Conservation (phyloP, 352 stramenopile genomes). For the Globisporangium splendens region DNA sequence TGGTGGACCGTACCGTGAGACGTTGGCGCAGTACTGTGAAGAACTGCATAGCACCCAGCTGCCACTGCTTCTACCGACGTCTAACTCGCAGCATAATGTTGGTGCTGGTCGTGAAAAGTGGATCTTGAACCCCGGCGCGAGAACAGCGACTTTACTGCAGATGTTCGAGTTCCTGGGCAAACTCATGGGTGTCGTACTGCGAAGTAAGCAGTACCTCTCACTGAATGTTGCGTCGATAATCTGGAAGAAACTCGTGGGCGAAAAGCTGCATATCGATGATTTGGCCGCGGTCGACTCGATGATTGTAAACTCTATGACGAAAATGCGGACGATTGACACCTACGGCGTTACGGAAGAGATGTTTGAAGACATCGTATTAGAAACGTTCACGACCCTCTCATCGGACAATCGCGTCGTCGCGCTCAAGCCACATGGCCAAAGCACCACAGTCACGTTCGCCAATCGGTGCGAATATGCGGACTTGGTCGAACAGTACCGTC, state of each 20-base stretch:
- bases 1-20: conserved; percentile 84
- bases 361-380: conserved; percentile 89
- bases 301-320: conserved; percentile 85
- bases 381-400: conserved; percentile 89
- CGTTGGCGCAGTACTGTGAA: conserved; percentile 77
- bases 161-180: conserved; percentile 93
- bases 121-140: conserved; percentile 82
- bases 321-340: conserved; percentile 79
- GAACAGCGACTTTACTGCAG: conserved; percentile 36
- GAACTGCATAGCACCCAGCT: conserved; percentile 80
- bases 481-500: conserved; percentile 72
- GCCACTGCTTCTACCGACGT: conserved; percentile 83
- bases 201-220: conserved; percentile 87
- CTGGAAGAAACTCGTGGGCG: conserved; percentile 87
- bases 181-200: conserved; percentile 85
- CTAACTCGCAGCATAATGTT: conserved; percentile 89
- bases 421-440: conserved; percentile 60
- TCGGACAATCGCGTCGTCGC: conserved; percentile 78
- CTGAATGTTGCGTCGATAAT: conserved; percentile 84
- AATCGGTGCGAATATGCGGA: conserved; percentile 77
- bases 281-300: conserved; percentile 81
- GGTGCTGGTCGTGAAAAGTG: conserved; percentile 87
- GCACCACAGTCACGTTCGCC: conserved; percentile 73
- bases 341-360: conserved; percentile 78
- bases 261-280: conserved; percentile 76